Evolutionary conservation across 768 basidiomycete genomes (phyloP).

Genomic region (Leccinum barrowsii): DNA sequence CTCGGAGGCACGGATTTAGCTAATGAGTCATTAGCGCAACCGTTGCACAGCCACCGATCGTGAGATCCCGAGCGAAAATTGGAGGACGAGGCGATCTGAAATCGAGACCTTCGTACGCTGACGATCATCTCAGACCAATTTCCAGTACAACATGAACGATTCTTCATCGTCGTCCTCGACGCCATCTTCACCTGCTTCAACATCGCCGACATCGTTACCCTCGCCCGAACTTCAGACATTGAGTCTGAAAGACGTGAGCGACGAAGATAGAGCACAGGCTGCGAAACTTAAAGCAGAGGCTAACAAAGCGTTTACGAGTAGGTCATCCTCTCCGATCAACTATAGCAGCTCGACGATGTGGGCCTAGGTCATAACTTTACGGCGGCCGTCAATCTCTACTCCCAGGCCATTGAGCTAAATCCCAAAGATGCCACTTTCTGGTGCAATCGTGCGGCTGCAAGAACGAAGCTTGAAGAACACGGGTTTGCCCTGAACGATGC

Average conservation of each 20-base stretch:
- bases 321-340: neutral
- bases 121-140: conserved; percentile 2
- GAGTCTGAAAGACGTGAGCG: conserved; percentile 56
- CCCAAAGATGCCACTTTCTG: conserved; percentile 86
- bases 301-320: conserved; percentile 82
- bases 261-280: conserved; percentile 67
- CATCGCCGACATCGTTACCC: conserved; percentile 52
- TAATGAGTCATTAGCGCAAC: neutral
- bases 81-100: neutral
- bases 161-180: conserved; percentile 24
- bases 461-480: conserved; percentile 91
- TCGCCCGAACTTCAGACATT: conserved; percentile 58
- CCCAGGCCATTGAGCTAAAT: conserved; percentile 81
- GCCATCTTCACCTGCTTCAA: conserved; percentile 47
- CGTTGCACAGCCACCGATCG: conserved; percentile 29
- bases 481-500: conserved; percentile 90
- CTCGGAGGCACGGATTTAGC: neutral
- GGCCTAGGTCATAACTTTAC: conserved; percentile 69
- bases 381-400: conserved; percentile 73
- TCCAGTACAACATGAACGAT: conserved; percentile 19
- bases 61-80: conserved; percentile 20
- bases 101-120: neutral
- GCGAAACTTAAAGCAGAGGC: conserved; percentile 75
- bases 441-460: conserved; percentile 91
- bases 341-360: conserved; percentile 1